These are phyloP conservation scores for Phytophthora palmivora DNA, from an alignment of 352 stramenopile genomes.

Conservation along the genomic window DNA sequence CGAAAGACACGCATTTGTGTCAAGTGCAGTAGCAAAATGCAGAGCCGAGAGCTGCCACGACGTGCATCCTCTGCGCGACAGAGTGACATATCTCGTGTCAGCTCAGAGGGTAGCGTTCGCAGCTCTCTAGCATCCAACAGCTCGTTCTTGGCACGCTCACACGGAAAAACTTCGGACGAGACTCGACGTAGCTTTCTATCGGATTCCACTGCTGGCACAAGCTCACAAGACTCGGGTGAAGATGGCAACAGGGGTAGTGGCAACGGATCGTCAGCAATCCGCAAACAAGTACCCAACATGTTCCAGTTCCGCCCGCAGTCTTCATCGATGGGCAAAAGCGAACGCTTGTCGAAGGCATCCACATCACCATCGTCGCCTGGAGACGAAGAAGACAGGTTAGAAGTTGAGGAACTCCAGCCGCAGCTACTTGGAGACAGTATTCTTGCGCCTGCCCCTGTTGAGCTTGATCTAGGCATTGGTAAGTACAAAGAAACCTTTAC, in stretches of 20 bases:
- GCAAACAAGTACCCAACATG: conserved; percentile 61
- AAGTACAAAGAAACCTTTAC: conserved; percentile 60
- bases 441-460: conserved; percentile 27
- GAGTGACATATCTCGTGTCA: conserved; percentile 41
- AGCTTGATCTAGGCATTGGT: conserved; percentile 60
- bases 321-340: conserved; percentile 43
- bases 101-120: conserved; percentile 39
- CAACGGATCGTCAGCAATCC: conserved; percentile 40
- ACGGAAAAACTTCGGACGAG: conserved; percentile 42
- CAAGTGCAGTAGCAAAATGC: conserved; percentile 74
- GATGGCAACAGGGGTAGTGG: conserved; percentile 39
- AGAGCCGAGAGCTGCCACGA: conserved; percentile 60
- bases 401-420: conserved; percentile 43
- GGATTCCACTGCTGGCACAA: conserved; percentile 36
- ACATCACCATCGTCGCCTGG: conserved; percentile 44
- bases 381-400: conserved; percentile 40
- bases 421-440: conserved; percentile 40
- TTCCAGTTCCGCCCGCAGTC: conserved; percentile 66
- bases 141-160: conserved; percentile 36
- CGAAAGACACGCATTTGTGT: conserved; percentile 81
- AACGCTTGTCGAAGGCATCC: conserved; percentile 46
- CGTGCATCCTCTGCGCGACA: conserved; percentile 41
- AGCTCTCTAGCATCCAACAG: conserved; percentile 37
- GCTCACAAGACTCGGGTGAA: conserved; percentile 39
- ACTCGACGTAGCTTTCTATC: conserved; percentile 45